phyloP scores from a whole-genome alignment of 768 basidiomycete genomes.

The Boletus rufocinnamomeus region DNA sequence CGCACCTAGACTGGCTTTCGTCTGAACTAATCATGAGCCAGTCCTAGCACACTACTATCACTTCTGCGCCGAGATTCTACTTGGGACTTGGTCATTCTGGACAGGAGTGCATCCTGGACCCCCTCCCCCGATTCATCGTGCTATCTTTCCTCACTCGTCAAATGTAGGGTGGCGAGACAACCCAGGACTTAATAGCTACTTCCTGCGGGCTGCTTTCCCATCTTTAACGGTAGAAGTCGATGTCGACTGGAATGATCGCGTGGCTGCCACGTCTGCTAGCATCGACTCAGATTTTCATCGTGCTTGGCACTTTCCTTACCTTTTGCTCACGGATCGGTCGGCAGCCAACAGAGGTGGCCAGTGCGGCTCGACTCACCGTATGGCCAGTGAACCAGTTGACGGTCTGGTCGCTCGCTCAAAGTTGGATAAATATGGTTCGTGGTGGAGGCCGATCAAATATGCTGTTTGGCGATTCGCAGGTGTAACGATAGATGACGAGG shows the following conservation, averaged over 20 bases:
- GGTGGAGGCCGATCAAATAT: slow-evolving; percentile 78
- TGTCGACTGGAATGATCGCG: slow-evolving; percentile 73
- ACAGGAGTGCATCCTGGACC: slow-evolving; percentile 41
- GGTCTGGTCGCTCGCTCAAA: slow-evolving; percentile 45
- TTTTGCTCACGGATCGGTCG: slow-evolving; percentile 72
- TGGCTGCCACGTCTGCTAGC: slow-evolving; percentile 29
- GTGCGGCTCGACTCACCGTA: slow-evolving; percentile 71
- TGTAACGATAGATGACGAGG: slow-evolving; percentile 35
- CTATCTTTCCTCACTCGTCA: slow-evolving; percentile 67
- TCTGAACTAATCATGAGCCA: slow-evolving; percentile 12
- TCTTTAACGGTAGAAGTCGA: slow-evolving; percentile 65
- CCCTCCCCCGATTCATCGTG: slow-evolving; percentile 62
- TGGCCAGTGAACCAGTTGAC: slow-evolving; percentile 68
- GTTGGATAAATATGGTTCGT: slow-evolving; percentile 43
- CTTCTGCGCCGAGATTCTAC: slow-evolving; percentile 77
- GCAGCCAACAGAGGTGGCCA: slow-evolving; percentile 69
- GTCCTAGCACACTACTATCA: slow-evolving; percentile 88
- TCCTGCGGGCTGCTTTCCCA: slow-evolving; percentile 75
- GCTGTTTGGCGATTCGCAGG: slow-evolving; percentile 72
- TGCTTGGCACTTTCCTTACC: slow-evolving; percentile 71
- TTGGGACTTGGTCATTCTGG: slow-evolving; percentile 79
- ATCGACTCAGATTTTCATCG: slow-evolving; percentile 35
- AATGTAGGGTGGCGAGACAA: slow-evolving; percentile 70
- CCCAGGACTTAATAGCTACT: slow-evolving; percentile 76
- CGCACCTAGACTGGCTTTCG: neutral